A percentile compares a stretch with the other conserved stretches of the same genome.
phyloP scores from a whole-genome alignment of 78 protist species.

The Dictyostelium brefeldianum region DNA sequence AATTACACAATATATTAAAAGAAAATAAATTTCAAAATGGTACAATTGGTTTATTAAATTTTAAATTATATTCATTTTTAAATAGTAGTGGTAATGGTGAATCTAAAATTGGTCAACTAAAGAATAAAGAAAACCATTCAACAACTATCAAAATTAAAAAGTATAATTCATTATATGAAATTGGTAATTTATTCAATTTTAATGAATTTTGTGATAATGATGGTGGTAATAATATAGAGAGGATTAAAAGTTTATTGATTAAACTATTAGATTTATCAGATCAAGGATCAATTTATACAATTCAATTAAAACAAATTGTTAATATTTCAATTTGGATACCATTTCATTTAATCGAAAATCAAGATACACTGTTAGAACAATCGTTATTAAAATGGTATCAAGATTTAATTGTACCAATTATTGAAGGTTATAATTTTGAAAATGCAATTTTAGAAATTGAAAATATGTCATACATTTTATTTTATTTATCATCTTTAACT shows the following conservation, averaged over 20 bases:
- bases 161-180: neutral
- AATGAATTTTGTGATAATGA: neutral
- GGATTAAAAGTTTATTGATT: neutral
- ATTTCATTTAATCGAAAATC: neutral
- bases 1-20: neutral
- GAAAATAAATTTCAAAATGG: conserved; percentile 15
- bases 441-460: neutral
- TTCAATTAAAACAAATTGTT: neutral
- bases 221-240: neutral
- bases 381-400: neutral
- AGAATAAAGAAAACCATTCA: neutral
- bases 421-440: neutral
- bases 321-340: conserved; percentile 2
- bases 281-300: neutral
- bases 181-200: neutral
- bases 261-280: neutral
- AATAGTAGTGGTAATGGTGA: neutral
- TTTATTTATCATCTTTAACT: neutral
- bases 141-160: too few species aligned
- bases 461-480: neutral
- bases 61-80: neutral
- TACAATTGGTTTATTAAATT: conserved; percentile 18
- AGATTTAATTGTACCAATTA: neutral
- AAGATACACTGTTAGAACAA: neutral
- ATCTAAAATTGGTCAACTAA: neutral